These are phyloP conservation scores for Dichomitus squalens DNA, from an alignment of 1,284 basidiomycete genomes.

Conservation along the genomic window DNA sequence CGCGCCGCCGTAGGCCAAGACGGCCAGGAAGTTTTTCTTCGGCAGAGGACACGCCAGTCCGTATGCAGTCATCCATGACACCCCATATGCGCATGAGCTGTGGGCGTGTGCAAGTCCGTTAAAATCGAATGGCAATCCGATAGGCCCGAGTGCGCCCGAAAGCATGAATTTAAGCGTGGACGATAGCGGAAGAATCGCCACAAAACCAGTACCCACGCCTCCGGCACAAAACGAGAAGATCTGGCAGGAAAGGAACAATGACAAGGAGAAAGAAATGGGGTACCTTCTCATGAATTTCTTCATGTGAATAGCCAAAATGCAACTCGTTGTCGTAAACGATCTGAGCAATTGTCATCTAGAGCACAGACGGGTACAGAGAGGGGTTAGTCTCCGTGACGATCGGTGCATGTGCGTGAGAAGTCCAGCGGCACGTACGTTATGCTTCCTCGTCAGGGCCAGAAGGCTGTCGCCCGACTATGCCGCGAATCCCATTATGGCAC, in stretches of 20 bases:
- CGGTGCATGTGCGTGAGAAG: conserved; percentile 7
- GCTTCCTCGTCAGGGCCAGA: conserved; percentile 75
- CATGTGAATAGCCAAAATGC: conserved; percentile 73
- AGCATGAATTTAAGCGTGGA: not conserved
- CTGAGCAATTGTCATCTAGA: conserved; percentile 88
- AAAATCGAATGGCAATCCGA: not conserved
- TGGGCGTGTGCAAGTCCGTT: not conserved
- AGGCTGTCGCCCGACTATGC: conserved; percentile 72
- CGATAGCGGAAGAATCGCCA: not conserved
- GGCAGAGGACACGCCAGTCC: conserved; percentile 79
- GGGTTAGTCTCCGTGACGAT: conserved; percentile 18
- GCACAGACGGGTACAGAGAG: conserved; percentile 18
- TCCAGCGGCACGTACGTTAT: conserved; percentile 65
- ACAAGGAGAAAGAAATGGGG: conserved; percentile 21
- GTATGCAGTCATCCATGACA: conserved; percentile 95
- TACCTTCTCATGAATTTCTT: conserved; percentile 79
- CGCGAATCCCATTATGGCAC: not conserved
- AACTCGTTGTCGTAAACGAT: conserved; percentile 96
- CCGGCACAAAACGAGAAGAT: not conserved
- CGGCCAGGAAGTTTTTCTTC: conserved; percentile 86
- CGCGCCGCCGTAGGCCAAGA: conserved; percentile 76
- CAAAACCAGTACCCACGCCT: not conserved
- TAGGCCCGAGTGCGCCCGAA: too few relatives aligned
- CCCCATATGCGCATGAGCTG: conserved; percentile 83
- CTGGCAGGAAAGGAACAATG: not conserved